These are phyloP conservation scores for Solioccasus polychromus DNA, from an alignment of 768 basidiomycete species.

Conservation along the genomic window DNA sequence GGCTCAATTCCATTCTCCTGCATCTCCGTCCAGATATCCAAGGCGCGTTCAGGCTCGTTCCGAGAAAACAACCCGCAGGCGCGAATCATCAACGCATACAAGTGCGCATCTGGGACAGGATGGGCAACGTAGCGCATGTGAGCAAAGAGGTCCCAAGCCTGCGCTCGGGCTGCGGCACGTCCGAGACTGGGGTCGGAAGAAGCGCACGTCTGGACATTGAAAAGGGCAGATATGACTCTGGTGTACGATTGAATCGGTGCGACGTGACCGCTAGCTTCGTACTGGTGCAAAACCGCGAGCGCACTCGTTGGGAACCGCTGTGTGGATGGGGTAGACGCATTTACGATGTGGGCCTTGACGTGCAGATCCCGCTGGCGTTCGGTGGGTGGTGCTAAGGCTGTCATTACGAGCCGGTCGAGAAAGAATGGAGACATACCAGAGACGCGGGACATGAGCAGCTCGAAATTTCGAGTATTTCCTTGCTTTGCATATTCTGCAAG, in stretches of 20 bases:
- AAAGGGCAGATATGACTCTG: slow-evolving; percentile 58
- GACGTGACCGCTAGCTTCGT: slow-evolving; percentile 60
- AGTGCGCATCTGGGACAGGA: slow-evolving; percentile 62
- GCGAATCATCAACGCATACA: slow-evolving; percentile 86
- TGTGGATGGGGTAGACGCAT: slow-evolving; percentile 21
- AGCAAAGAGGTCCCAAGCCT: slow-evolving; percentile 91
- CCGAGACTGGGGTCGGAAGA: slow-evolving; percentile 24
- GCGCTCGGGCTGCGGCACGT: slow-evolving; percentile 54
- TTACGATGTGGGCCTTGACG: slow-evolving; percentile 57
- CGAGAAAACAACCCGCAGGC: slow-evolving; percentile 65
- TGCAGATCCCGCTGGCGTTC: slow-evolving; percentile 68
- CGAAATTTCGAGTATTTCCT: slow-evolving; percentile 45
- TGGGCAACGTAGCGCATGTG: slow-evolving; percentile 98
- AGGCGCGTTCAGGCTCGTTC: slow-evolving; percentile 84
- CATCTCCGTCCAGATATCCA: slow-evolving; percentile 95
- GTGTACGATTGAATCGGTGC: slow-evolving; percentile 78
- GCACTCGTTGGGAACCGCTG: slow-evolving; percentile 59
- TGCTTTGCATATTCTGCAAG: slow-evolving; percentile 47
- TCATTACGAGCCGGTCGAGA: not conserved
- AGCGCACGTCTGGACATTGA: slow-evolving; percentile 39
- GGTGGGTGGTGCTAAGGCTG: slow-evolving; percentile 38
- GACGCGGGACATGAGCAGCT: slow-evolving; percentile 42
- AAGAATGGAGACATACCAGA: slow-evolving; percentile 35
- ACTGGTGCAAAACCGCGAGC: slow-evolving; percentile 63
- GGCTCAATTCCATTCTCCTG: slow-evolving; percentile 68